A percentile compares a stretch with the other conserved stretches of the same genome.
phyloP scores from a whole-genome alignment of 192 early-diverging fungal species.

The Umbelopsis ramanniana region DNA sequence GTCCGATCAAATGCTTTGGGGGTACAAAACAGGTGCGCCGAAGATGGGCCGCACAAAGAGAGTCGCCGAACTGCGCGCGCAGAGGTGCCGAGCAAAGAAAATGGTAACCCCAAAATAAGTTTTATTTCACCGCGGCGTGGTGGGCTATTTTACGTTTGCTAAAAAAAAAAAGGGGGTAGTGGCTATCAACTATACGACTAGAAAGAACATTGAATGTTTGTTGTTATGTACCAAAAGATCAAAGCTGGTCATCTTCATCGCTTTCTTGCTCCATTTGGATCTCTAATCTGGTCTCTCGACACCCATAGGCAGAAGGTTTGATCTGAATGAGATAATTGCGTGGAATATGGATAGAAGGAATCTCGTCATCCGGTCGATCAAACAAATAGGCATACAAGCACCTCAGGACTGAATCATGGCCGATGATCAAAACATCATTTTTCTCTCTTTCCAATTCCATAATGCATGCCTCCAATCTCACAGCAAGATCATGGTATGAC shows the following conservation, averaged over 20 bases:
- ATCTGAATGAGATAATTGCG: slow-evolving; percentile 73
- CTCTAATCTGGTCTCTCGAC: slow-evolving; percentile 55
- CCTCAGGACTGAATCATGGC: slow-evolving; percentile 71
- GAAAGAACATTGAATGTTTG: background rate
- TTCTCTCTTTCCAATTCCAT: slow-evolving; percentile 80
- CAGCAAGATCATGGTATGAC: slow-evolving; percentile 80
- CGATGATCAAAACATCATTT: slow-evolving; percentile 80
- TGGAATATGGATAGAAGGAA: slow-evolving; percentile 71
- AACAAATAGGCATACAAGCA: slow-evolving; percentile 79
- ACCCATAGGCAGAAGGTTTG: slow-evolving; percentile 74
- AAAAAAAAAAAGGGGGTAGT: too few species aligned
- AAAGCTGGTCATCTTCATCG: slow-evolving; percentile 9
- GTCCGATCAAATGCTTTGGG: background rate
- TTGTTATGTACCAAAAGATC: background rate
- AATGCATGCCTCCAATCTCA: slow-evolving; percentile 75
- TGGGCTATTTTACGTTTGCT: too few species aligned
- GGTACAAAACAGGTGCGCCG: background rate
- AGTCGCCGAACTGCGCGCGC: background rate
- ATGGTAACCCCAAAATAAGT: too few species aligned
- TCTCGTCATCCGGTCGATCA: slow-evolving; percentile 68
- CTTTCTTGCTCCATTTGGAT: slow-evolving; percentile 2
- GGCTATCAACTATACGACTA: too few species aligned
- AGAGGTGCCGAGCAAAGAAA: background rate
- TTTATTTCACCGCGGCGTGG: too few species aligned
- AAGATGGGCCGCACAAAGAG: background rate